Percentiles rank a stretch among this genome's conserved stretches.
Evolutionary conservation across 805 yeast genomes (phyloP).

Genomic region (Teunomyces kruisii): DNA sequence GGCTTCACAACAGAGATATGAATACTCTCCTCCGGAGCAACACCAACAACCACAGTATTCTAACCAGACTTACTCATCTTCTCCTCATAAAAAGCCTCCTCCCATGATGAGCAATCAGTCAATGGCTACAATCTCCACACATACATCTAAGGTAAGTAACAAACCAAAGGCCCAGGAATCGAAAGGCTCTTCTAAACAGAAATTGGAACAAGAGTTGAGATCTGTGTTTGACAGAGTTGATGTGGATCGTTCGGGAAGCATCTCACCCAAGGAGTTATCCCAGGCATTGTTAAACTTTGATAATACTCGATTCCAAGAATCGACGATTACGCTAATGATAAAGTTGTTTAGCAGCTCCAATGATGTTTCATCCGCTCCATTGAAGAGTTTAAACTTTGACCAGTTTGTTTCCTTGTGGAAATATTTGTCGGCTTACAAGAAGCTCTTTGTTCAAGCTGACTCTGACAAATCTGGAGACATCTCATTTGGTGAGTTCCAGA

Average conservation of each 20-base stretch:
- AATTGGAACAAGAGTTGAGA: conserved; percentile 47
- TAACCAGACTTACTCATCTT: conserved; percentile 1
- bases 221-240: conserved; percentile 57
- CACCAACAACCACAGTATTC: conserved; percentile 6
- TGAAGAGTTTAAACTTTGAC: conserved; percentile 41
- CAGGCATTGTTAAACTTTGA: conserved; percentile 62
- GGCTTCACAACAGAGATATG: conserved; percentile 12
- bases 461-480: conserved; percentile 57
- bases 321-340: conserved; percentile 63
- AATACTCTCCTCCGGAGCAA: conserved; percentile 11
- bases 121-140: background rate
- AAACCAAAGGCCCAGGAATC: conserved; percentile 5
- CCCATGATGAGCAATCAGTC: conserved; percentile 8
- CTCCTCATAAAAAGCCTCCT: conserved; percentile 21
- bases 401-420: conserved; percentile 72
- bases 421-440: conserved; percentile 65
- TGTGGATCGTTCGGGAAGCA: conserved; percentile 50
- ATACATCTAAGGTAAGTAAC: background rate
- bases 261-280: conserved; percentile 58
- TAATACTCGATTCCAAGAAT: conserved; percentile 58
- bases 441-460: conserved; percentile 62
- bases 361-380: conserved; percentile 18
- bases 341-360: conserved; percentile 50
- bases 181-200: conserved; percentile 33
- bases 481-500: conserved; percentile 63